Base-by-base conservation (phyloP, 345 rosid species). In the Salix suchowensis region DNA sequence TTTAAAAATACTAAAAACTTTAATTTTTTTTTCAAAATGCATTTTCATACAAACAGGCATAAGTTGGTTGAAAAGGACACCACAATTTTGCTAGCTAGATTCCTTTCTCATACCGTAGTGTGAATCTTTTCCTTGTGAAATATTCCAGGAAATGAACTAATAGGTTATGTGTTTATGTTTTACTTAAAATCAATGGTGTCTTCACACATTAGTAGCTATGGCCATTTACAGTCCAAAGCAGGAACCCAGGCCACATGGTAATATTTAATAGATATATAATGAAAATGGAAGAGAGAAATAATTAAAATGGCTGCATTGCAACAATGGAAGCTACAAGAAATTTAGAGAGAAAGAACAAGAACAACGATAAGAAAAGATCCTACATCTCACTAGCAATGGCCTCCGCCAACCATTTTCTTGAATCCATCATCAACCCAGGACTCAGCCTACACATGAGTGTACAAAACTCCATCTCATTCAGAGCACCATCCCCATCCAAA, bases 371-470 rank as follows among this genome's bases (percentile, higher is more conserved):
- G 3, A 37, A 40, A 40, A 16, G 8, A 7, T 12, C 4, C 72
- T 74, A 84, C 21, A 80, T 48, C 7, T 79, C 83, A 72, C 60
- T 44, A 24, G 46, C 52, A 77, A 87, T 69, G 68, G 88, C 84
- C 58, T 86, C 86, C 52, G 80, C 65, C 68, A 89, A 68, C 83
- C 75, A 80, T 8, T 78, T 62, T 18, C 73, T 78, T 1, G 90
- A 86, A 48, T 61, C 60, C 23, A 46, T 79, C 91, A 88, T 88
- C 80, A 88, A 75, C 0, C 64, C 87, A 68, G 93, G 93, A 52
- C 93, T 90, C 58, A 90, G 55, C 83, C 93, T 87, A 69, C 85
- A 88, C 93, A 89, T 89, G 18, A 89, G 78, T 46, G 88, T 84
- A 50, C 88, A 89, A 55, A 89, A 89, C 77, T 89, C 91, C 87